phyloP scores from a whole-genome alignment of 2,329 filamentous ascomycete species.

The Bipolaris sorokiniana region DNA sequence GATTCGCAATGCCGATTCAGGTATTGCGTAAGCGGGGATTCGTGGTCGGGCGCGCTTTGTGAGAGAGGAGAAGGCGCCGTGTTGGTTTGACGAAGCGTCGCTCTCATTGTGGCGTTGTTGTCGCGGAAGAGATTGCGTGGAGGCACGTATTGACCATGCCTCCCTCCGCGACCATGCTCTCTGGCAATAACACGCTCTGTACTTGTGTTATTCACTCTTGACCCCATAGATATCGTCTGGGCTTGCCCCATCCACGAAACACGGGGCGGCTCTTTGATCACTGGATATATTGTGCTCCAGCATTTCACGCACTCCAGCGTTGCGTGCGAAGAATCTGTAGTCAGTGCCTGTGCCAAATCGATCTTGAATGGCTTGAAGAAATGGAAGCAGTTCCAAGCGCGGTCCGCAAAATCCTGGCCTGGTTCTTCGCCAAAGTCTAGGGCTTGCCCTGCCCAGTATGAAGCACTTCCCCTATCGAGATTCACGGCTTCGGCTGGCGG shows the following conservation, averaged over 20 bases:
- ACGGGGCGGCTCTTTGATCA: constrained; percentile 19
- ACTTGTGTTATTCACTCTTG: constrained; percentile 1
- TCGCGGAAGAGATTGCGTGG: constrained; percentile 18
- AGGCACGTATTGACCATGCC: constrained; percentile 8
- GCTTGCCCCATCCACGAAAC: neutral
- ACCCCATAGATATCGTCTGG: neutral
- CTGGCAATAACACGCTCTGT: neutral
- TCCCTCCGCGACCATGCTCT: constrained; percentile 1
- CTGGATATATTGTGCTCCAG: constrained; percentile 35
- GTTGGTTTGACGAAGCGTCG: constrained; percentile 13
- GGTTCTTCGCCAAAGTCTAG: constrained; percentile 50
- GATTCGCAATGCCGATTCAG: constrained; percentile 7
- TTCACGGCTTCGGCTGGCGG: constrained; percentile 27
- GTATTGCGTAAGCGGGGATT: constrained; percentile 17
- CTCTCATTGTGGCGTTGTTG: constrained; percentile 14
- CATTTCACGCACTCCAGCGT: constrained; percentile 42
- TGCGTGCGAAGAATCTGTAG: neutral
- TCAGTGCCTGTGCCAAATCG: constrained; percentile 21
- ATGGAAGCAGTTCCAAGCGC: constrained; percentile 36
- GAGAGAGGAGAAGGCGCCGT: constrained; percentile 6
- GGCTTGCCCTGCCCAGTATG: constrained; percentile 39
- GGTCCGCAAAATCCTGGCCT: constrained; percentile 30
- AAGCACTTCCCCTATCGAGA: constrained; percentile 41
- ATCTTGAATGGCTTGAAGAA: constrained; percentile 26
- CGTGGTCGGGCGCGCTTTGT: constrained; percentile 11